Base-by-base conservation (phyloP, 2,329 filamentous ascomycete genomes). In the Arthroderma sp. region DNA sequence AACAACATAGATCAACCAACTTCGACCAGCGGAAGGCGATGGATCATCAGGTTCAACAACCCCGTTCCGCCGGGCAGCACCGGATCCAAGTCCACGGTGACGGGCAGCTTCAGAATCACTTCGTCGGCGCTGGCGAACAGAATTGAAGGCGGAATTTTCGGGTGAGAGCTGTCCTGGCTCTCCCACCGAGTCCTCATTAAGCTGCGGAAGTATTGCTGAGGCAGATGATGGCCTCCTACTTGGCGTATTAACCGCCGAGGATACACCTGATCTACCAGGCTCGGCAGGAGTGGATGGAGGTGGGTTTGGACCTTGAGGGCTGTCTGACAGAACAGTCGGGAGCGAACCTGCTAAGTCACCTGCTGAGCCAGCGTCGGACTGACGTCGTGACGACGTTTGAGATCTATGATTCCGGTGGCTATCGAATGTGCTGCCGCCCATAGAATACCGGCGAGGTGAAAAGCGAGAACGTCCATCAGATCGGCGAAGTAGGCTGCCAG, bases 1-100 rank as follows among this genome's bases (percentile, higher is more conserved):
- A 42, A 83, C 73, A 6, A 83, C 78, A 56, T 83, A 83, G 43
- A 83, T 82, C 53, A 83, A 73, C 79, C 79, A 83, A 60, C 78
- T 83, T 51, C 79, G 67, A 44, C 75, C 77, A 44, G 68, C 70
- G 46, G 66, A 63, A 36, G 64, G 61, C 6, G 63, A 57, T 44
- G 66, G 58, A 38, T 70, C 67, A 46, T 77, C 71, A 22, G 77
- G 75, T 49, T 76, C 74, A 49, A 81, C 78, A 11, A 81, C 73
- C 15, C 78, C 78, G 56, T 81, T 80, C 37, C 78, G 70, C 31
- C 78, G 68, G 7, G 77, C 71, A 27, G 77, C 73, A 40, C 77
- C 78, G 30, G 77, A 74, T 3, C 78, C 76, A 47, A 80, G 59
- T 47, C 78, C 60, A 58, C 72, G 61, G 63, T 78, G 64, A 47